Conservation (phyloP, 1,284 basidiomycete species). For the Takashimella tepidaria region DNA sequence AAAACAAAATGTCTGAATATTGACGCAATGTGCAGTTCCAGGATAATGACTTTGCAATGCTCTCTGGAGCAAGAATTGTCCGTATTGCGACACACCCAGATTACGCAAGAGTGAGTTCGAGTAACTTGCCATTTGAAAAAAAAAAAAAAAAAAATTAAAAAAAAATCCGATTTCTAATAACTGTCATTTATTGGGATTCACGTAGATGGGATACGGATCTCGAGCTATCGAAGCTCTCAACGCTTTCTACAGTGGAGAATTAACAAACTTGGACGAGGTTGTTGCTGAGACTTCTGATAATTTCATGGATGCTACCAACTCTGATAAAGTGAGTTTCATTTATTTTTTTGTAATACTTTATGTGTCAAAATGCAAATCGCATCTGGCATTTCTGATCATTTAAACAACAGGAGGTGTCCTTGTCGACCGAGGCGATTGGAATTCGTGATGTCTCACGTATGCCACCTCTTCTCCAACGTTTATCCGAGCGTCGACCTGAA, state of each 20-base stretch:
- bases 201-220: conserved; percentile 99
- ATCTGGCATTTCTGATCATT: no score
- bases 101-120: conserved; percentile 66
- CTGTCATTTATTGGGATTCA: no score
- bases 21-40: conserved; percentile 70
- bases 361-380: no score
- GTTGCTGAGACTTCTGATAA: conserved; percentile 46
- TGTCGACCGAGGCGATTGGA: conserved; percentile 68
- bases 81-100: conserved; percentile 97
- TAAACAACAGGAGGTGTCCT: conserved; percentile 36
- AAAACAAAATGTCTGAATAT: no score
- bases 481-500: conserved; percentile 88
- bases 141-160: no score
- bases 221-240: conserved; percentile 82
- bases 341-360: no score
- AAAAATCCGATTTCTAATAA: no score
- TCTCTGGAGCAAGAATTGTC: conserved; percentile 89
- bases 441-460: conserved; percentile 72
- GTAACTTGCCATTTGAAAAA: background rate
- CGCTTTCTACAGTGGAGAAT: conserved; percentile 86
- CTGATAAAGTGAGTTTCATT: no score
- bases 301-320: conserved; percentile 59
- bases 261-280: conserved; percentile 79
- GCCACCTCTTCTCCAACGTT: conserved; percentile 87
- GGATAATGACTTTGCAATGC: conserved; percentile 85